Percentiles rank a stretch among this genome's conserved stretches.
phyloP scores from a whole-genome alignment of 2,329 filamentous ascomycete species.

The Didymella pinodella region DNA sequence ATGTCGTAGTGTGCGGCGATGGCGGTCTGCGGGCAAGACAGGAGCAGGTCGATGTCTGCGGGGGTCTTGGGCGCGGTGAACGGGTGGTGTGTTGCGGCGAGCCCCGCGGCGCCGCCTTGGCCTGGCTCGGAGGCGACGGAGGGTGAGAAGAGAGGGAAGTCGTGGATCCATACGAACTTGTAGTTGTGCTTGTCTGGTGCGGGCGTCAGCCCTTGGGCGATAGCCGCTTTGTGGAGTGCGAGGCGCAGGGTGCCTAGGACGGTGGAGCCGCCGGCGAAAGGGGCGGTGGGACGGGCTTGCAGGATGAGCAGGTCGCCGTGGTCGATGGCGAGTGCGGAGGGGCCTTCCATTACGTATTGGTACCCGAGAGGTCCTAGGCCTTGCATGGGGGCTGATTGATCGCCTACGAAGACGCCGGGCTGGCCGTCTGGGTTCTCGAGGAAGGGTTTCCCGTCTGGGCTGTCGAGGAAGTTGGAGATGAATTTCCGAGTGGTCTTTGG shows the following conservation, averaged over 20 bases:
- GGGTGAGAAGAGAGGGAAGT: slow-evolving; percentile 92
- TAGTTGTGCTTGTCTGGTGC: slow-evolving; percentile 60
- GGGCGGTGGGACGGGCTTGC: slow-evolving; percentile 74
- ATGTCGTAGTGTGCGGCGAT: slow-evolving; percentile 93
- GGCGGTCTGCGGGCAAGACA: slow-evolving; percentile 73
- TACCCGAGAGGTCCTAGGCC: slow-evolving; percentile 82
- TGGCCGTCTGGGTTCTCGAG: slow-evolving; percentile 76
- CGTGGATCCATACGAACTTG: slow-evolving; percentile 82
- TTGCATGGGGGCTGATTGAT: slow-evolving; percentile 74
- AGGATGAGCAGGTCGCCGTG: slow-evolving; percentile 79
- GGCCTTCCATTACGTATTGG: slow-evolving; percentile 68
- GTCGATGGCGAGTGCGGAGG: slow-evolving; percentile 62
- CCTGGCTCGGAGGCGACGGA: slow-evolving; percentile 71
- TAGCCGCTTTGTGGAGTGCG: slow-evolving; percentile 72
- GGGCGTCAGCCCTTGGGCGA: slow-evolving; percentile 66
- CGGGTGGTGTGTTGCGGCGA: slow-evolving; percentile 90
- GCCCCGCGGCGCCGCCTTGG: slow-evolving; percentile 80
- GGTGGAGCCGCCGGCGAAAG: slow-evolving; percentile 76
- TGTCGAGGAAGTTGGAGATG: slow-evolving; percentile 74
- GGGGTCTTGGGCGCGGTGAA: slow-evolving; percentile 85
- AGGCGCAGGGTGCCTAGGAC: slow-evolving; percentile 75
- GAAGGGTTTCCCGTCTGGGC: slow-evolving; percentile 65
- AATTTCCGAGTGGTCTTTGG: slow-evolving; percentile 67
- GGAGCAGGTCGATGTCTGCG: slow-evolving; percentile 76
- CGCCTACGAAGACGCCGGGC: slow-evolving; percentile 79